Evolutionary conservation across 2,329 filamentous ascomycete species (phyloP).

Genomic region (Aspergillus sp.): DNA sequence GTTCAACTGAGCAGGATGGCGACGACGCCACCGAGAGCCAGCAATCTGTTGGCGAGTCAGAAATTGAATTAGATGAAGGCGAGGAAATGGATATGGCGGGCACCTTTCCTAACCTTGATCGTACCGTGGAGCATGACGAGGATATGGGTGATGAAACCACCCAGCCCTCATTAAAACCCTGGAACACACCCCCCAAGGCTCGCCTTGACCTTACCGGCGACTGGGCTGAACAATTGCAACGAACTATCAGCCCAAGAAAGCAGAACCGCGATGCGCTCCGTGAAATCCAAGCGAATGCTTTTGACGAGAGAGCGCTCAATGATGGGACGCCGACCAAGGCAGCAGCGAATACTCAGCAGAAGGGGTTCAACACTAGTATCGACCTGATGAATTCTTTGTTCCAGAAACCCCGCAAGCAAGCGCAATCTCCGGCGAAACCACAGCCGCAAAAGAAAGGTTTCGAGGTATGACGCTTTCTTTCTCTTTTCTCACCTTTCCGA

Average conservation of each 20-base stretch:
- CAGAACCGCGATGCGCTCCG: slow-evolving; percentile 74
- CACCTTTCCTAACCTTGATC: slow-evolving; percentile 71
- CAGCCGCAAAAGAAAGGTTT: slow-evolving; percentile 66
- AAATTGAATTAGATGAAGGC: slow-evolving; percentile 62
- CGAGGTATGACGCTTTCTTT: slow-evolving; percentile 74
- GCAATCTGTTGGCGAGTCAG: slow-evolving; percentile 60
- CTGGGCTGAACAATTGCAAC: slow-evolving; percentile 91
- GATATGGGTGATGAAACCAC: slow-evolving; percentile 44
- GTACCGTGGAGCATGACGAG: slow-evolving; percentile 70
- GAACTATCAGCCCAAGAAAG: slow-evolving; percentile 91
- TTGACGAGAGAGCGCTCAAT: slow-evolving; percentile 48
- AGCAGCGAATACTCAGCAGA: slow-evolving; percentile 37
- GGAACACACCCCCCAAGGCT: slow-evolving; percentile 54
- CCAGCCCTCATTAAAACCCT: slow-evolving; percentile 31
- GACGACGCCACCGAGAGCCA: slow-evolving; percentile 51
- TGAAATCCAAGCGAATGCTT: slow-evolving; percentile 62
- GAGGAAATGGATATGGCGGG: slow-evolving; percentile 82
- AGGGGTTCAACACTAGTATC: slow-evolving; percentile 81
- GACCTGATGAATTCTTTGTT: slow-evolving; percentile 96
- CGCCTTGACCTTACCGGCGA: slow-evolving; percentile 67
- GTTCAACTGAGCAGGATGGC: slow-evolving; percentile 65
- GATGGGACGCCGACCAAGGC: slow-evolving; percentile 34
- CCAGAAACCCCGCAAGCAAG: slow-evolving; percentile 60
- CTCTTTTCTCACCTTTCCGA: slow-evolving; percentile 19
- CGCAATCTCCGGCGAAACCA: slow-evolving; percentile 51